These are phyloP conservation scores for Cucurbita moschata DNA, from an alignment of 306 rosid species.

Conservation along the genomic window DNA sequence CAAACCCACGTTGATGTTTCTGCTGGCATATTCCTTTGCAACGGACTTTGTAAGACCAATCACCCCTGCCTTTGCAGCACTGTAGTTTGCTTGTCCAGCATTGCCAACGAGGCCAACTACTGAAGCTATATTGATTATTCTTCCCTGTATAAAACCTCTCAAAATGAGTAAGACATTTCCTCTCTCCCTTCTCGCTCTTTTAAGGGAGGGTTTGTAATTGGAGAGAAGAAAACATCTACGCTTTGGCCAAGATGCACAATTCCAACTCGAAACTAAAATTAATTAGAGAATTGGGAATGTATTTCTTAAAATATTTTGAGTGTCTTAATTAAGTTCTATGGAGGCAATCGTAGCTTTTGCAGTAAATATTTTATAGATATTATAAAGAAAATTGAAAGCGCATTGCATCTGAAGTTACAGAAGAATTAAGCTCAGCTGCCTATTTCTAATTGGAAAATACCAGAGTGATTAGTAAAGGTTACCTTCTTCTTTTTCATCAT, in stretches of 20 bases:
- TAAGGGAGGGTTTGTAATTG: background rate
- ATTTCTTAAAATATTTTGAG: background rate
- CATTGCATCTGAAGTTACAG: background rate
- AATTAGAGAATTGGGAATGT: background rate
- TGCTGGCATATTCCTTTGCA: conserved; percentile 82
- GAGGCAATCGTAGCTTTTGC: background rate
- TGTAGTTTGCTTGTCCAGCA: conserved; percentile 90
- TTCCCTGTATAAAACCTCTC: conserved; percentile 48
- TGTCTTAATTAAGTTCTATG: background rate
- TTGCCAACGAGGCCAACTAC: conserved; percentile 94
- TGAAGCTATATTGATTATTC: conserved; percentile 85
- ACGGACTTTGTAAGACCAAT: conserved; percentile 84
- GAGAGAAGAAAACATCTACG: background rate
- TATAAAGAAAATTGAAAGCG: background rate
- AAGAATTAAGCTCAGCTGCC: background rate
- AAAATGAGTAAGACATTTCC: background rate
- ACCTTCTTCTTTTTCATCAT: conserved; percentile 97
- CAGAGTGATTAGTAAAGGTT: background rate
- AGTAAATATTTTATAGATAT: background rate
- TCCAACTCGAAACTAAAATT: background rate
- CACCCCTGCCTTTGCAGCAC: conserved; percentile 99
- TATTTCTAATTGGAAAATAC: background rate
- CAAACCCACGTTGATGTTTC: conserved; percentile 62
- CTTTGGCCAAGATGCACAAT: background rate
- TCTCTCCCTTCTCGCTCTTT: background rate